Conservation (phyloP, 2,329 filamentous ascomycete species). For the Dendryphion nanum region DNA sequence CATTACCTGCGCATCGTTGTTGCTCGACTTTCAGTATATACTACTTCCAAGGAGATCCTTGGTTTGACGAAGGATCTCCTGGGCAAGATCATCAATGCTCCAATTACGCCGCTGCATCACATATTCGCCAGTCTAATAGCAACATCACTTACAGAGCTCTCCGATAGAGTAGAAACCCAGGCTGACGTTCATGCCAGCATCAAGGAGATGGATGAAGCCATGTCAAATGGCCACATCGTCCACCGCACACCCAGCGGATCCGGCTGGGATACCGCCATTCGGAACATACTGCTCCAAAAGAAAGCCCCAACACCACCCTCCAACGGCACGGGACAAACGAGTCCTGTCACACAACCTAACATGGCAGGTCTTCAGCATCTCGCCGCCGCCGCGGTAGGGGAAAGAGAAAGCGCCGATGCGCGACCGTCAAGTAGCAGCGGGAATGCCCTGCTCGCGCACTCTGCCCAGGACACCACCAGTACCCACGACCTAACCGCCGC, state of each 20-base stretch:
- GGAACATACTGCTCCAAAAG: conserved; percentile 31
- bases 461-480: conserved; percentile 11
- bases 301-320: conserved; percentile 21
- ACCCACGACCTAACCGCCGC: conserved; percentile 38
- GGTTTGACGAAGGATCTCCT: conserved; percentile 29
- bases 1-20: conserved; percentile 37
- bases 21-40: conserved; percentile 25
- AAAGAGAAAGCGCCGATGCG: conserved; percentile 30
- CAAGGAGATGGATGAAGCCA: conserved; percentile 35
- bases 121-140: conserved; percentile 37
- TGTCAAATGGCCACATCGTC: conserved; percentile 32
- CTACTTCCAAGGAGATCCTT: conserved; percentile 25
- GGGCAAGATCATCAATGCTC: conserved; percentile 19
- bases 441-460: conserved; percentile 10
- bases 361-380: conserved; percentile 40
- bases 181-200: conserved; percentile 35
- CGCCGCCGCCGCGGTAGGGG: conserved; percentile 38
- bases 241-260: conserved; percentile 27
- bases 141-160: conserved; percentile 32
- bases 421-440: conserved; percentile 26
- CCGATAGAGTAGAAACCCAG: conserved; percentile 35
- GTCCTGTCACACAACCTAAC: conserved; percentile 29
- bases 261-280: conserved; percentile 37
- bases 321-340: conserved; percentile 20
- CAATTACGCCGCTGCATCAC: conserved; percentile 35